A percentile compares a stretch with the other conserved stretches of the same genome.
phyloP scores from a whole-genome alignment of 495 filamentous ascomycete genomes.

The Pyrenula massariospora region DNA sequence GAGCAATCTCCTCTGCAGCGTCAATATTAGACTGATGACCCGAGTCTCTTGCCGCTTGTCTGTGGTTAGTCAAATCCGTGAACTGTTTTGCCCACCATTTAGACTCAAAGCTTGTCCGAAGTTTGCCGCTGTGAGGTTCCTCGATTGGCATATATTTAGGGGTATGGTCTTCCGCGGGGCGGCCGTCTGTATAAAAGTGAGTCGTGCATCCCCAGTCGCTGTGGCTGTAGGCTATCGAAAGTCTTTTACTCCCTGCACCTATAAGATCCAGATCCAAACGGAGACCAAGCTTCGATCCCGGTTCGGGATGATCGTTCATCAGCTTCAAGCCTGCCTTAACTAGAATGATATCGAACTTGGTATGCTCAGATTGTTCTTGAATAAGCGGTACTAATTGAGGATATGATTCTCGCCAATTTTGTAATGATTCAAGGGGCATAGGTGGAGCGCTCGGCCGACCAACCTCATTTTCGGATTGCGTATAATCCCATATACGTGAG shows the following conservation, averaged over 20 bases:
- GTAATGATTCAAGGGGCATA: slow-evolving; percentile 28
- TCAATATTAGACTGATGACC: not conserved
- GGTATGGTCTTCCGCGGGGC: slow-evolving; percentile 9
- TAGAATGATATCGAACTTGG: slow-evolving; percentile 35
- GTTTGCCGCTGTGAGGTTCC: slow-evolving; percentile 23
- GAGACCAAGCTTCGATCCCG: slow-evolving; percentile 28
- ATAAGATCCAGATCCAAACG: slow-evolving; percentile 31
- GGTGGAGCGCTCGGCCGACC: slow-evolving; percentile 23
- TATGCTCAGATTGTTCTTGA: slow-evolving; percentile 19
- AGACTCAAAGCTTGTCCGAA: slow-evolving; percentile 35
- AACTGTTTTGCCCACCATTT: slow-evolving; percentile 38
- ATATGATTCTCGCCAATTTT: slow-evolving; percentile 32
- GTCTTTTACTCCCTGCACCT: slow-evolving; percentile 23
- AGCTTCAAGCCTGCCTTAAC: slow-evolving; percentile 36
- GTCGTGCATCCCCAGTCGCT: slow-evolving; percentile 36
- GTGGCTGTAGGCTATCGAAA: slow-evolving; percentile 26
- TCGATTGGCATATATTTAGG: not conserved
- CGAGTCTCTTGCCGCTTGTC: slow-evolving; percentile 19
- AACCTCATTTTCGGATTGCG: slow-evolving; percentile 8
- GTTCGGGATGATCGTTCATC: slow-evolving; percentile 31
- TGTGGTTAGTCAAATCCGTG: slow-evolving; percentile 27
- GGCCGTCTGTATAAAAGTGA: slow-evolving; percentile 29
- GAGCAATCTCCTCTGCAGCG: not conserved
- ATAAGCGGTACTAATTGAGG: slow-evolving; percentile 28
- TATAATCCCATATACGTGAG: slow-evolving; percentile 11